phyloP scores from a whole-genome alignment of 1,284 basidiomycete species.

The Hortiboletus rubellus region DNA sequence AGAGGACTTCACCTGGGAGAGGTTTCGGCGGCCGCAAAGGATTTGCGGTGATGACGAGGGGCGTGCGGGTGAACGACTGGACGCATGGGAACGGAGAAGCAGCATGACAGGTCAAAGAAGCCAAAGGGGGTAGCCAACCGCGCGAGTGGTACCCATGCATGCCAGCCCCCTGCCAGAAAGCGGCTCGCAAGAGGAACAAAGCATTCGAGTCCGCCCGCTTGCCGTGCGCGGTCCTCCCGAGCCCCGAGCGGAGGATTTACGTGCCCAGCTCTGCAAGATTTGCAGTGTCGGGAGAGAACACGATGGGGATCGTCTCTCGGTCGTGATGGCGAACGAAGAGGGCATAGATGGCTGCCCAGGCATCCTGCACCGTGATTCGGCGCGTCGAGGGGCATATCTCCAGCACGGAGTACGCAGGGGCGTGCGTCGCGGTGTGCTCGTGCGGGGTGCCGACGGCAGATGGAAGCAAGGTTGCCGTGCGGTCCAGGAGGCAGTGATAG shows the following conservation, averaged over 20 bases:
- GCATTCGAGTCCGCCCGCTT: slow-evolving; percentile 13
- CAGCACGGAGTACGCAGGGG: slow-evolving; percentile 35
- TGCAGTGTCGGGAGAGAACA: slow-evolving; percentile 19
- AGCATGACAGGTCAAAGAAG: slow-evolving; percentile 25
- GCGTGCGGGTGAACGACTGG: slow-evolving; percentile 47
- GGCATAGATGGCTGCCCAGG: slow-evolving; percentile 35
- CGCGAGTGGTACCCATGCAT: slow-evolving; percentile 39
- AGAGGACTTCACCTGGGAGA: slow-evolving; percentile 44
- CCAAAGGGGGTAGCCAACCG: slow-evolving; percentile 42
- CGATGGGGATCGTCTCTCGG: slow-evolving; percentile 36
- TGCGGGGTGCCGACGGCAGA: slow-evolving; percentile 35
- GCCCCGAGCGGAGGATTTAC: slow-evolving; percentile 32
- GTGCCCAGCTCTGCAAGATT: slow-evolving; percentile 12
- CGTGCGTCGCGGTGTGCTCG: slow-evolving; percentile 31
- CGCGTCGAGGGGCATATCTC: slow-evolving; percentile 20
- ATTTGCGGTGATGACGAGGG: slow-evolving; percentile 50
- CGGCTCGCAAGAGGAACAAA: slow-evolving; percentile 44
- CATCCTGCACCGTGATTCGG: slow-evolving; percentile 24
- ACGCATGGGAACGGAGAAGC: slow-evolving; percentile 41
- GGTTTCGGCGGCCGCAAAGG: slow-evolving; percentile 59
- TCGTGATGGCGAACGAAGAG: slow-evolving; percentile 31
- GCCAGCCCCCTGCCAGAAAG: slow-evolving; percentile 59
- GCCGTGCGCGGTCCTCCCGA: slow-evolving; percentile 21
- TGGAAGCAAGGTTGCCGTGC: slow-evolving; percentile 22
- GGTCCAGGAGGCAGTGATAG: slow-evolving; percentile 11